Conservation (phyloP, 495 filamentous ascomycete genomes). For the Astrothelium subdiscretum region DNA sequence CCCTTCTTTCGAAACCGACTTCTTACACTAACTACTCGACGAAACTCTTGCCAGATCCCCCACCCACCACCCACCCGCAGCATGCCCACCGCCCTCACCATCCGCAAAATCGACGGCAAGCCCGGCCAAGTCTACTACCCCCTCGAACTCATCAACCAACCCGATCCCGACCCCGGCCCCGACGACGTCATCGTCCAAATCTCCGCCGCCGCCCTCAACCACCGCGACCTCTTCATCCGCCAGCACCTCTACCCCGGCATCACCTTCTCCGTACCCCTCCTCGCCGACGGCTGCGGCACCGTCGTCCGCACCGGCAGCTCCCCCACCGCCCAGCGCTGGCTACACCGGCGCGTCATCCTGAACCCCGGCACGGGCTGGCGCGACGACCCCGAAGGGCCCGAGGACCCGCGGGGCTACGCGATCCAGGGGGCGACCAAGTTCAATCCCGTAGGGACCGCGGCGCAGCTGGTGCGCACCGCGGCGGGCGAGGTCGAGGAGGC, state of each 20-base stretch:
- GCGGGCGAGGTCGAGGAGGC: constrained; percentile 62
- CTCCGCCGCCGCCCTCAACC: constrained; percentile 72
- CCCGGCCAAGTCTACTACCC: constrained; percentile 82
- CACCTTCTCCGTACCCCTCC: constrained; percentile 61
- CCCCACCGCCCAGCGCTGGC: constrained; percentile 38
- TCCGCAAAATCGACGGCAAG: constrained; percentile 56
- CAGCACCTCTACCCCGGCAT: constrained; percentile 80
- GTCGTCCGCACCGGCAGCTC: constrained; percentile 51
- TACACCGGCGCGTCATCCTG: constrained; percentile 59
- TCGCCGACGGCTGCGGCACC: constrained; percentile 66
- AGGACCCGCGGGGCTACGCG: constrained; percentile 46
- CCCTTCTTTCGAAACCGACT: too few relatives aligned
- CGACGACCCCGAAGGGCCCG: constrained; percentile 56
- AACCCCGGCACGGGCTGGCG: constrained; percentile 68
- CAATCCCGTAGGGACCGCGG: constrained; percentile 53
- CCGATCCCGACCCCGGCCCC: constrained; percentile 43
- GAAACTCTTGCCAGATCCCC: too few relatives aligned
- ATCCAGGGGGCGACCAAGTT: constrained; percentile 61
- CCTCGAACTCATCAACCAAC: constrained; percentile 23
- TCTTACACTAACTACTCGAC: too few relatives aligned
- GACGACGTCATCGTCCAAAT: constrained; percentile 58
- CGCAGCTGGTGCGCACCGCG: constrained; percentile 57
- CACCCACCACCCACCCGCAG: constrained; percentile 9
- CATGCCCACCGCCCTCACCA: constrained; percentile 46
- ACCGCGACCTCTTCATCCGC: constrained; percentile 84